These are phyloP conservation scores for Umbilicus rupestris DNA, from an alignment of 164 flowering plant species.

Conservation along the genomic window DNA sequence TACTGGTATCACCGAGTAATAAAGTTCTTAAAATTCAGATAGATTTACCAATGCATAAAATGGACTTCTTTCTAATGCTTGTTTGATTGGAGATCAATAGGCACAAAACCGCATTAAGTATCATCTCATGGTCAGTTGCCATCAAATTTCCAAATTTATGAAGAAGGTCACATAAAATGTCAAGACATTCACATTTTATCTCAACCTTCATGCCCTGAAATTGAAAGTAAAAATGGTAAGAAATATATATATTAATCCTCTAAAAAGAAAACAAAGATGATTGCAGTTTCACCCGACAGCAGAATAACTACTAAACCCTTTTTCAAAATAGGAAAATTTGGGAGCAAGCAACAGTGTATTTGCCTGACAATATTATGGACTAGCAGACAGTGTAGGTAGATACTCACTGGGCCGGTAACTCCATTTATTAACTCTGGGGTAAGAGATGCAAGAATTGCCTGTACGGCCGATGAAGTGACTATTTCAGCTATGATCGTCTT, in stretches of 20 bases:
- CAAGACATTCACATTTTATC: constrained; percentile 92
- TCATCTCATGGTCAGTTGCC: constrained; percentile 62
- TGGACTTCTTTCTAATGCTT: constrained; percentile 76
- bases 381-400: not conserved
- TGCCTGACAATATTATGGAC: not conserved
- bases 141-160: constrained; percentile 86
- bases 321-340: not conserved
- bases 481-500: constrained; percentile 86
- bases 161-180: constrained; percentile 84
- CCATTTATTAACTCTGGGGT: constrained; percentile 64
- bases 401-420: constrained; percentile 63
- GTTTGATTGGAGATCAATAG: constrained; percentile 82
- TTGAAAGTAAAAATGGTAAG: not conserved
- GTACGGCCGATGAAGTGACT: constrained; percentile 45
- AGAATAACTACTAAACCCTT: not conserved
- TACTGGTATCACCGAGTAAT: not conserved
- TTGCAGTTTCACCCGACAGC: not conserved
- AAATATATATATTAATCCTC: no score
- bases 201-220: constrained; percentile 66
- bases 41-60: constrained; percentile 77
- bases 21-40: not conserved
- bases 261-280: not conserved
- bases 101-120: constrained; percentile 60
- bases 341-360: not conserved
- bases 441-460: constrained; percentile 53